Base-by-base conservation (phyloP, 2,329 filamentous ascomycete species). In the Colletotrichum liaoningense region DNA sequence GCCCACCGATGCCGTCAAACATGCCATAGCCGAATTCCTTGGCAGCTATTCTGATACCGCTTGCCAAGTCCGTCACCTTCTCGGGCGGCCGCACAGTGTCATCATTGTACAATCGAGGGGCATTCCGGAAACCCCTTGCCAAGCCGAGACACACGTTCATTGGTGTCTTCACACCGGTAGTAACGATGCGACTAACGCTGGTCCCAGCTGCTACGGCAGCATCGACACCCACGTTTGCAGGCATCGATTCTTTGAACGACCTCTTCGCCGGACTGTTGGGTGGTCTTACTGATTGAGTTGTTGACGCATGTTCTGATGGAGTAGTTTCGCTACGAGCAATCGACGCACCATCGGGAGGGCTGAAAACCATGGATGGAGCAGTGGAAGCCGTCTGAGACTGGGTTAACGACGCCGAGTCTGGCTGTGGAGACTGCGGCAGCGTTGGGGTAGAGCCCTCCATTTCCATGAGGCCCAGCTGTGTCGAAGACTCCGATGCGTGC, bases 91-190 rank as follows among this genome's bases (percentile, higher is more conserved):
- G 89, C 1, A 98, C 91, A 1, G 92, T 95, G 1, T 94, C 91
- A 78, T 97, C 95, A 55, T 95, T 93, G 79, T 98, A 98, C 1
- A 98, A 85, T 76, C 90, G 92, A 0, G 95, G 95, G 6, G 94
- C 93, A 77, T 98, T 98, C 79, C 96, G 93, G 80, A 98, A 97
- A 0, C 95, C 95, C 81, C 93, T 93, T 0, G 95, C 93, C 49
- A 98, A 83, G 1, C 93, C 93, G 55, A 98, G 84, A 54, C 94
- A 94, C 75, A 98, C 93, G 80, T 97, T 94, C 88, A 97, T 93
- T 0, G 95, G 95, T 1, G 93, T 92, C 77, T 93, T 94, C 72
- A 96, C 86, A 5, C 93, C 90, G n/a, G 93, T 92, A 12, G 89
- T 88, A 5, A 95, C 90, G 60, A 97, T 92, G n/a, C 91, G 90